These are phyloP conservation scores for Herpetospermum pedunculosum DNA, from an alignment of 306 rosid genomes.

Conservation along the genomic window DNA sequence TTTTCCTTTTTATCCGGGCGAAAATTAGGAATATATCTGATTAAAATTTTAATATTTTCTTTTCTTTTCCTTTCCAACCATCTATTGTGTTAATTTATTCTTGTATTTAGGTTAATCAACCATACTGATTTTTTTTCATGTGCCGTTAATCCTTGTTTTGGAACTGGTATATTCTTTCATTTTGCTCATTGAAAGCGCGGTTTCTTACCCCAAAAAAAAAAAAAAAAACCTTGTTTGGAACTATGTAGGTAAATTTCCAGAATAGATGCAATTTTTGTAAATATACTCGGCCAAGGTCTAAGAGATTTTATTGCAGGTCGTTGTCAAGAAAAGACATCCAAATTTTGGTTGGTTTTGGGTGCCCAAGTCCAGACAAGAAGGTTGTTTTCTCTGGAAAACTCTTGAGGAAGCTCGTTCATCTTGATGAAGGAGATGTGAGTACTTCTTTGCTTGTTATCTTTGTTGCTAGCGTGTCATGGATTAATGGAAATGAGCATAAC, in stretches of 20 bases:
- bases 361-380: constrained; percentile 72
- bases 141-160: neutral
- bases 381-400: constrained; percentile 89
- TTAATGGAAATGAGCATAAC: neutral
- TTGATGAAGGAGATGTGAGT: constrained; percentile 98
- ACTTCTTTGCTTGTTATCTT: neutral
- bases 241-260: neutral
- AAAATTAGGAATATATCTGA: neutral
- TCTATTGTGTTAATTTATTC: too few relatives aligned
- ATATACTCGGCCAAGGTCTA: constrained; percentile 12
- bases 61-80: neutral
- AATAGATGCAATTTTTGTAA: neutral
- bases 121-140: neutral
- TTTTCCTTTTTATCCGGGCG: neutral
- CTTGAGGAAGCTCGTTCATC: constrained; percentile 71
- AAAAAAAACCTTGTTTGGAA: too few relatives aligned
- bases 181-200: too few relatives aligned
- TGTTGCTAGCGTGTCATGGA: neutral
- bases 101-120: neutral
- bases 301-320: constrained; percentile 61
- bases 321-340: constrained; percentile 79
- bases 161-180: too few relatives aligned
- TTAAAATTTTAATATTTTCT: neutral
- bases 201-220: too few relatives aligned
- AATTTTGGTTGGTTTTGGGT: constrained; percentile 83